Percentiles rank a stretch among this genome's conserved stretches.
phyloP scores from a whole-genome alignment of 2,329 filamentous ascomycete genomes.

The Escovopsis sp. region DNA sequence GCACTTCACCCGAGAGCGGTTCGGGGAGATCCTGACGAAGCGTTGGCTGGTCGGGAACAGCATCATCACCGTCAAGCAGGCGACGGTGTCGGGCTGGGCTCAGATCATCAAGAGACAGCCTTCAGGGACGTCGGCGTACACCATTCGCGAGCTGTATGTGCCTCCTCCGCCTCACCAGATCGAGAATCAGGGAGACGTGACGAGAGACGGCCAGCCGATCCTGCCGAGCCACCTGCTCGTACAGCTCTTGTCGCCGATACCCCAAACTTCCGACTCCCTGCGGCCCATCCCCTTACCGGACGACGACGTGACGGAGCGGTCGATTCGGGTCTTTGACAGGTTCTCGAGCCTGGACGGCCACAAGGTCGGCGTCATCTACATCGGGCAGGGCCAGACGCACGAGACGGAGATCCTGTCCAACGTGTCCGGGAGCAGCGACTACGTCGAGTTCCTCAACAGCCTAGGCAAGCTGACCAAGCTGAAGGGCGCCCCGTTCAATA shows the following conservation, averaged over 20 bases:
- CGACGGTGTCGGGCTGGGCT: conserved; percentile 49
- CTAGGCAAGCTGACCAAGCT: conserved; percentile 71
- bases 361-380: conserved; percentile 89
- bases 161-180: conserved; percentile 42
- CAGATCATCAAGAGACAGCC: conserved; percentile 58
- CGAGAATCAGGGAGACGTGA: conserved; percentile 29
- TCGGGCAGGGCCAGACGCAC: conserved; percentile 69
- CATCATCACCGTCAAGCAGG: conserved; percentile 60
- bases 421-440: conserved; percentile 71
- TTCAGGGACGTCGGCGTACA: conserved; percentile 47
- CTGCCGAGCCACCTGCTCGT: conserved; percentile 62
- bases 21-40: conserved; percentile 51
- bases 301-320: conserved; percentile 54
- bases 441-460: conserved; percentile 67
- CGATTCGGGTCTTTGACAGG: conserved; percentile 69
- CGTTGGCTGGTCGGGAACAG: conserved; percentile 61
- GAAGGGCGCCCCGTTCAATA: conserved; percentile 76
- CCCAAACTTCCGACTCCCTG: conserved; percentile 39
- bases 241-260: conserved; percentile 49
- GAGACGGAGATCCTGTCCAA: conserved; percentile 82
- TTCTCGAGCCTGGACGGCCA: conserved; percentile 86
- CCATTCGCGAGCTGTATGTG: conserved; percentile 42
- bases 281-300: conserved; percentile 63
- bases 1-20: conserved; percentile 47
- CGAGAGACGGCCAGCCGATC: conserved; percentile 38